Base-by-base conservation (phyloP, 495 filamentous ascomycete species). In the Friedmanniomyces endolithicus region DNA sequence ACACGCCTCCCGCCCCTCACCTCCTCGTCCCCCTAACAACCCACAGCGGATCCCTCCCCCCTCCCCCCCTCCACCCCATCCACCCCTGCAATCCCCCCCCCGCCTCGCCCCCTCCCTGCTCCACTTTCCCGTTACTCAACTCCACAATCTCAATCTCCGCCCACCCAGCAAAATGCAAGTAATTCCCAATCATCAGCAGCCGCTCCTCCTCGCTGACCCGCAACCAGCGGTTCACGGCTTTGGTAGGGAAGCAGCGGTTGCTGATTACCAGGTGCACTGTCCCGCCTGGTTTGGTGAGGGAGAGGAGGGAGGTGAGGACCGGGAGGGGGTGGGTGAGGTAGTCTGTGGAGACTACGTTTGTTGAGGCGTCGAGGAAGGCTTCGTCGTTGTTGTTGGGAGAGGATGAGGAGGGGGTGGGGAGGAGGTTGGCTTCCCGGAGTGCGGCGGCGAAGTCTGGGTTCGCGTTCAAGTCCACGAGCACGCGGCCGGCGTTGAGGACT, bases 221-320 rank as follows among this genome's bases (percentile, higher is more conserved):
- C 53, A 65, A 33, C 65, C 64, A 68, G 31, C 53, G 47, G 19
- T 40, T 24, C 17, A 68, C 52, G 8, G 58, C 66, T 56, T 68
- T 68, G 9, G 65, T 76, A 3, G 72, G 72, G 52, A 75, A 74
- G 57, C 73, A 74, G n/a, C 72, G 64, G 58, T 76, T 72, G n/a
- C 65, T 68, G 27, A 75, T 65, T 0, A 68, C 65, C 52, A 76
- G 55, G 58, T 76, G 73, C 29, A 74, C 64, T 8, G 45, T 65
- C 17, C 70, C 74, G 1, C 70, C 68, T 0, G 24, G 17, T 25
- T 53, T 67, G 31, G 67, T 69, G 1, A 50, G 58, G 4, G 59
- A 27, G 23, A 52, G 53, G 16, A 74, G 47, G 9, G 62, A 63
- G 1, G 54, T 27, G 2, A 76, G 68, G 12, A 76, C 65, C 19